These are phyloP conservation scores for Microstegium vimineum DNA, from an alignment of 176 grass and related monocot species.

Conservation along the genomic window DNA sequence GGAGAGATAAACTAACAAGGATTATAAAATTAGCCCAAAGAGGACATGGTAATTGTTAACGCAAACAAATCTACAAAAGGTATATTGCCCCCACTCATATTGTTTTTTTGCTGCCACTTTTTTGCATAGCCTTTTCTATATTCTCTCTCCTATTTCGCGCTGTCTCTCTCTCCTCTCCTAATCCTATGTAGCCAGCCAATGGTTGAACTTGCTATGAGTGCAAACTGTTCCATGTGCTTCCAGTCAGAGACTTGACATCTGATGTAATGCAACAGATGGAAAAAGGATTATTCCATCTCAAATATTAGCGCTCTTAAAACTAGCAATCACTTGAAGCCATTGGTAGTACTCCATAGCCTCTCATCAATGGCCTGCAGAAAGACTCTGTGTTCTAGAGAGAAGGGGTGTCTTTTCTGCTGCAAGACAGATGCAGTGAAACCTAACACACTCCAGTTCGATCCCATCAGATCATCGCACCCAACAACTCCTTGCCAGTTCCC, in stretches of 20 bases:
- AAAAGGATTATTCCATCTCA: not conserved
- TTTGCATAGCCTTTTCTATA: constrained; percentile 43
- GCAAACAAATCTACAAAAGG: constrained; percentile 44
- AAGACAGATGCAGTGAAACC: constrained; percentile 22
- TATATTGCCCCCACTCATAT: constrained; percentile 34
- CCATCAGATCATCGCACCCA: constrained; percentile 35
- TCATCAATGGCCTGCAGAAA: not conserved
- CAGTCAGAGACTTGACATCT: constrained; percentile 26
- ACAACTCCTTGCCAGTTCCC: constrained; percentile 43
- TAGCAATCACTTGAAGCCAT: not conserved
- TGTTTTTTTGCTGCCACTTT: constrained; percentile 30
- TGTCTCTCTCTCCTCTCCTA: not conserved
- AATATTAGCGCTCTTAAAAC: not conserved
- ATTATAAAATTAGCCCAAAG: constrained; percentile 53
- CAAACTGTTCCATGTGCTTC: constrained; percentile 29
- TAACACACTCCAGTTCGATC: constrained; percentile 34
- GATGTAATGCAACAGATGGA: constrained; percentile 24
- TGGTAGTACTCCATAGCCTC: constrained; percentile 16
- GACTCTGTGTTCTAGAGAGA: not conserved
- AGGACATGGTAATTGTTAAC: constrained; percentile 24
- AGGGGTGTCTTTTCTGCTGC: not conserved
- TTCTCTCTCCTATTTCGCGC: constrained; percentile 1
- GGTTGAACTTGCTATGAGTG: constrained; percentile 16
- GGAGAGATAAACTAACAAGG: constrained; percentile 20
- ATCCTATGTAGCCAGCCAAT: constrained; percentile 24